phyloP scores from a whole-genome alignment of 257 asterid species.

The Ilex asprella region DNA sequence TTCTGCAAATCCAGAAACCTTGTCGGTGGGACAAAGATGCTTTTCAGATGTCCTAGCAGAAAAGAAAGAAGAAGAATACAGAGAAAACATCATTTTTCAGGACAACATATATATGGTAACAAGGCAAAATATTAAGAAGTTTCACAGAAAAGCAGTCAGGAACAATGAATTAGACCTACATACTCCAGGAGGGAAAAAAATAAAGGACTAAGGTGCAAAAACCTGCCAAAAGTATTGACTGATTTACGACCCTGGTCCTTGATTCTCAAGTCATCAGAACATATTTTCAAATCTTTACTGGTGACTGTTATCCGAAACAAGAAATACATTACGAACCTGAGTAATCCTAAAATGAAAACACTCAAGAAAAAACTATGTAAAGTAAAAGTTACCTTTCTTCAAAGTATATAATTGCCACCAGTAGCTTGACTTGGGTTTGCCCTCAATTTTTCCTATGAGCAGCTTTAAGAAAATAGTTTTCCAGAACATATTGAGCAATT shows the following conservation, averaged over 20 bases:
- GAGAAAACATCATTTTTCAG: not conserved
- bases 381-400: conserved; percentile 40
- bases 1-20: conserved; percentile 34
- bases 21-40: conserved; percentile 39
- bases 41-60: conserved; percentile 43
- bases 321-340: not conserved
- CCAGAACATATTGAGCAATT: too few species aligned
- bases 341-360: conserved; percentile 2
- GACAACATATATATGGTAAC: conserved; percentile 1
- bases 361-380: not conserved
- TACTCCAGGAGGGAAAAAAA: too few species aligned
- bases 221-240: conserved; percentile 40
- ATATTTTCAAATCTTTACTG: conserved; percentile 28
- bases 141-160: too few species aligned
- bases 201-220: not conserved
- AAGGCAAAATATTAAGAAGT: not conserved
- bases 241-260: conserved; percentile 36
- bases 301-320: conserved; percentile 26
- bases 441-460: conserved; percentile 26
- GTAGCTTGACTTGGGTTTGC: conserved; percentile 24
- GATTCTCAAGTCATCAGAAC: conserved; percentile 29
- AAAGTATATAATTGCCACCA: conserved; percentile 22
- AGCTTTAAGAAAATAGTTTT: too few species aligned
- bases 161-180: too few species aligned
- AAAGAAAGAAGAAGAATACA: conserved; percentile 6